Base-by-base conservation (phyloP, 2,329 filamentous ascomycete species). In the Neophaeococcomyces mojaviensis region DNA sequence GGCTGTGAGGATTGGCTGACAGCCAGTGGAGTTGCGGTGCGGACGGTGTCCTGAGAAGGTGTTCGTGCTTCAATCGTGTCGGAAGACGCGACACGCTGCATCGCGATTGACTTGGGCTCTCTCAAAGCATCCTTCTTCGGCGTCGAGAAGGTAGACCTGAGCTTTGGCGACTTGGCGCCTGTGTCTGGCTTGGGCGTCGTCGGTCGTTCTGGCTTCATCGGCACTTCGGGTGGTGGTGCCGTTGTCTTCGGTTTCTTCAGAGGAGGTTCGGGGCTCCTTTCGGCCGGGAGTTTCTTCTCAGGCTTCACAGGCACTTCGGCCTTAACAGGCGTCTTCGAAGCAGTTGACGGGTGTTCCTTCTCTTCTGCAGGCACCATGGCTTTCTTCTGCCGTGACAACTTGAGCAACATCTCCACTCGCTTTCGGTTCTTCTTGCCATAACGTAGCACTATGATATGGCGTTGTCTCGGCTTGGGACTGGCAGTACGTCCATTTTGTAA, bases 371-470 rank as follows among this genome's bases (percentile, higher is more conserved):
- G 42, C 16, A 39, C 8, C n/a, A 31, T 6, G 13, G 46, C 47
- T 41, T 56, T 56, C 48, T 55, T 58, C 3, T 50, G 41, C 19
- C 53, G 49, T 2, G 46, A 59, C 39, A 71, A 67, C 53, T 66
- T 70, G 16, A 72, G 60, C 15, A 72, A 59, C 26, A 59, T 66
- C 48, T 71, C 67, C 26, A 77, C 66, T n/a, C 68, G 67, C 44
- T 68, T 68, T 34, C 63, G 62, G 55, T 72, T 71, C 33, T 66
- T 59, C 55, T 70, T 74, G 13, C 72, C 70, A 55, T 76, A 77
- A 49, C 68, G 74, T 33, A 78, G 58, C 50, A 65, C 73, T 20
- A 76, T 68, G 36, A 76, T 61, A 30, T 72, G 61, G 45, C 58
- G 62, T 31, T 56, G 54, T 41, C 53, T 40, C 3, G 55, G 55